Evolutionary conservation across 2,329 filamentous ascomycete species (phyloP).

Genomic region (Pseudomassariella vexata): DNA sequence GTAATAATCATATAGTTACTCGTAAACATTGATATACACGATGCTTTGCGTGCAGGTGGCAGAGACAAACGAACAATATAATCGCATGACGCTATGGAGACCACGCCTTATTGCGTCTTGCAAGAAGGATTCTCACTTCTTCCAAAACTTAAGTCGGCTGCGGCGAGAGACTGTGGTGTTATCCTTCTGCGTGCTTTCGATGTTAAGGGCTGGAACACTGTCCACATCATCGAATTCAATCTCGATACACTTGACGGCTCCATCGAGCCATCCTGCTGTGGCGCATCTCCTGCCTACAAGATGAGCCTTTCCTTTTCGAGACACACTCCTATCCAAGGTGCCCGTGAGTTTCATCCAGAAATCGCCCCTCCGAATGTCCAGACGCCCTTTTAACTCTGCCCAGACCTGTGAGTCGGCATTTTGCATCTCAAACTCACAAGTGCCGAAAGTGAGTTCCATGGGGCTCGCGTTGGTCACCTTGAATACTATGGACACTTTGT

Average conservation of each 20-base stretch:
- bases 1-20: too few relatives aligned
- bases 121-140: too few relatives aligned
- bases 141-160: too few relatives aligned
- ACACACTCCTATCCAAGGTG: slow-evolving; percentile 7
- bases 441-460: slow-evolving; percentile 20
- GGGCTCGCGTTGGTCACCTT: slow-evolving; percentile 17
- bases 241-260: slow-evolving; percentile 16
- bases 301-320: slow-evolving; percentile 4
- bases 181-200: too few relatives aligned
- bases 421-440: slow-evolving; percentile 18
- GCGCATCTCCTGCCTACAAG: slow-evolving; percentile 17
- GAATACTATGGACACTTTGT: slow-evolving; percentile 9
- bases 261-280: slow-evolving; percentile 19
- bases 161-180: too few relatives aligned
- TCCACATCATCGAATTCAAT: slow-evolving; percentile 12
- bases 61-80: too few relatives aligned
- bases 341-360: slow-evolving; percentile 15
- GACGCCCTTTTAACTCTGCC: slow-evolving; percentile 16
- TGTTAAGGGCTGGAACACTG: too few relatives aligned
- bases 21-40: too few relatives aligned
- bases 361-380: slow-evolving; percentile 14
- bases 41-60: too few relatives aligned
- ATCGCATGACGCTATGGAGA: too few relatives aligned
- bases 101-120: too few relatives aligned
- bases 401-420: slow-evolving; percentile 10